These are phyloP conservation scores for Coprinopsis marcescibilis DNA, from an alignment of 768 basidiomycete genomes.

Conservation along the genomic window DNA sequence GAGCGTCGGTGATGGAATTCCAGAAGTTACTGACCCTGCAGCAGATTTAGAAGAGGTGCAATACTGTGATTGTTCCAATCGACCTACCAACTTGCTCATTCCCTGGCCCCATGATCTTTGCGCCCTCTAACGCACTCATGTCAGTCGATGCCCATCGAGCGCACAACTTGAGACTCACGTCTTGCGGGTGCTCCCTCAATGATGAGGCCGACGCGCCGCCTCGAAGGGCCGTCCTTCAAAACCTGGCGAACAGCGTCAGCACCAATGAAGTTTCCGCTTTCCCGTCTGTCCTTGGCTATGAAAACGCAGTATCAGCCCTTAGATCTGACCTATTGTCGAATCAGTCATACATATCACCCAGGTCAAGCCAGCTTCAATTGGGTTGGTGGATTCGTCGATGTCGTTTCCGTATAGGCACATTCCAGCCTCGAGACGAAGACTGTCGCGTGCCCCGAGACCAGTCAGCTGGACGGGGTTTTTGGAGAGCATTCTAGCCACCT, in stretches of 20 bases:
- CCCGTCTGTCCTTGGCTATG: slow-evolving; percentile 77
- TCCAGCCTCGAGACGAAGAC: slow-evolving; percentile 91
- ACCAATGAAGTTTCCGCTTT: slow-evolving; percentile 71
- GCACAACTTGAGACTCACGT: slow-evolving; percentile 41
- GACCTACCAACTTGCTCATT: slow-evolving; percentile 57
- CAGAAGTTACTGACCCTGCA: slow-evolving; percentile 78
- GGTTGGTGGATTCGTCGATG: slow-evolving; percentile 78
- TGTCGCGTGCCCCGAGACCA: slow-evolving; percentile 90
- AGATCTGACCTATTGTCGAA: background rate
- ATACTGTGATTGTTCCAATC: background rate
- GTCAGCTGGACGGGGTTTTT: slow-evolving; percentile 71
- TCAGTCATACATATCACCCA: slow-evolving; percentile 83
- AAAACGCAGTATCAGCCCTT: background rate
- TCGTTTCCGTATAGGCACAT: slow-evolving; percentile 97
- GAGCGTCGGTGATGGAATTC: slow-evolving; percentile 90
- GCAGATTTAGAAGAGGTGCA: background rate
- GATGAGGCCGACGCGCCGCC: slow-evolving; percentile 75
- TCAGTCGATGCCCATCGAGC: background rate
- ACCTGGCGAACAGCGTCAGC: slow-evolving; percentile 67
- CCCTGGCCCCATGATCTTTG: slow-evolving; percentile 58
- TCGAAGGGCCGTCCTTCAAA: slow-evolving; percentile 71
- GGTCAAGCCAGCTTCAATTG: slow-evolving; percentile 84
- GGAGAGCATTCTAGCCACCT: slow-evolving; percentile 62
- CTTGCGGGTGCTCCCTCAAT: slow-evolving; percentile 84
- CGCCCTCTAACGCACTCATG: slow-evolving; percentile 52